Conservation (phyloP, 345 rosid species). For the Diplotaxis tenuifolia region DNA sequence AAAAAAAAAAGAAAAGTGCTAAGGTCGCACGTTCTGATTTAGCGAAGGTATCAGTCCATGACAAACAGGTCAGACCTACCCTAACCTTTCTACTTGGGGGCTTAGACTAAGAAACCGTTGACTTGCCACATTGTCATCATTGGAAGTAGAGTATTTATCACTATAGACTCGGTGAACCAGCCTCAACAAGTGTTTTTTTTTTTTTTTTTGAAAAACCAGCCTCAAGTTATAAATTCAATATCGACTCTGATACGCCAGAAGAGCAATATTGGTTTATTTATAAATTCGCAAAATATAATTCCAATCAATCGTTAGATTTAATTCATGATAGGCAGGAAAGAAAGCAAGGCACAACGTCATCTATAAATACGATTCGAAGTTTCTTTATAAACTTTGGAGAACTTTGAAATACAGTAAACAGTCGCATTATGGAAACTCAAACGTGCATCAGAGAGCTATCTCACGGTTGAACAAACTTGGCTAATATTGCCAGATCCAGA, state of each 20-base stretch:
- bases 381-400: constrained; percentile 19
- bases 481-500: constrained; percentile 69
- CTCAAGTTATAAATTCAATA: neutral
- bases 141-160: no score
- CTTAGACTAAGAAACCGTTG: no score
- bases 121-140: no score
- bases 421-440: neutral
- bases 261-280: neutral
- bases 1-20: no score
- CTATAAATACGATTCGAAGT: neutral
- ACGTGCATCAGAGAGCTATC: neutral
- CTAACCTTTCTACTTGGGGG: no score
- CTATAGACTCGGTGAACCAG: no score
- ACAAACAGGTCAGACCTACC: no score
- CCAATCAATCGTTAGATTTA: neutral
- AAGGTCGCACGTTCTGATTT: no score
- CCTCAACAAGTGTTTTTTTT: no score
- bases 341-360: neutral
- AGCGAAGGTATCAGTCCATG: no score
- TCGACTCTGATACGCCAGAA: neutral
- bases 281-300: neutral
- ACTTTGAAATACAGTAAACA: constrained; percentile 6
- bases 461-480: constrained; percentile 49
- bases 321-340: neutral
- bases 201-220: no score